Percentiles rank a stretch among this genome's conserved stretches.
phyloP scores from a whole-genome alignment of 257 asterid genomes.

The Craterostigma plantagineum region DNA sequence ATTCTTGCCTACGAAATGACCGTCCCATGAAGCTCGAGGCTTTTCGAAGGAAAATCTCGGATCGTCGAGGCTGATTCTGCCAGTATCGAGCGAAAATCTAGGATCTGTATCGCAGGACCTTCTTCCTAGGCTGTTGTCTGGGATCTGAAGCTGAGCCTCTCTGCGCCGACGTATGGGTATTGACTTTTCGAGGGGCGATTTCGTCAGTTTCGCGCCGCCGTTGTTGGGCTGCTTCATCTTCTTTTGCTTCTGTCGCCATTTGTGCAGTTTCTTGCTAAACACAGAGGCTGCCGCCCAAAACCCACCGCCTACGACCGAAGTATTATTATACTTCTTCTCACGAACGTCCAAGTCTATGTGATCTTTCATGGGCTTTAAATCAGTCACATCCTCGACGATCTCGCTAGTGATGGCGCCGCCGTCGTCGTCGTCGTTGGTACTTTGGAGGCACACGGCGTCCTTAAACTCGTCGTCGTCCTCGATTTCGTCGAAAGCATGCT shows the following conservation, averaged over 20 bases:
- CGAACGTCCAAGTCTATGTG: conserved; percentile 21
- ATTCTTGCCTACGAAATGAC: conserved; percentile 47
- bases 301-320: conserved; percentile 53
- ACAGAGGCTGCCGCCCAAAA: conserved; percentile 92
- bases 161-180: conserved; percentile 58
- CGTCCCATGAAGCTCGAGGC: conserved; percentile 97
- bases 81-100: conserved; percentile 80
- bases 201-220: conserved; percentile 21
- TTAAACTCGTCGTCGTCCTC: conserved; percentile 10
- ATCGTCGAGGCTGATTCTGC: conserved; percentile 75
- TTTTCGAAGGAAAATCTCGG: conserved; percentile 72
- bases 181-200: conserved; percentile 60
- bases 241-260: conserved; percentile 88
- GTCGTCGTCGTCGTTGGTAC: conserved; percentile 11
- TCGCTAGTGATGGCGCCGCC: conserved; percentile 22
- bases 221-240: conserved; percentile 34
- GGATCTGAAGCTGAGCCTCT: conserved; percentile 86
- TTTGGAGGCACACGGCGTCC: conserved; percentile 8
- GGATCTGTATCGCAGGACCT: conserved; percentile 91
- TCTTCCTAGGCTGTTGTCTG: conserved; percentile 81
- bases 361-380: conserved; percentile 62
- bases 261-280: conserved; percentile 94
- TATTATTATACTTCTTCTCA: conserved; percentile 26
- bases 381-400: conserved; percentile 41
- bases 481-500: conserved; percentile 33